These are phyloP conservation scores for Silene latifolia DNA, from an alignment of 148 eudicot genomes.

Conservation along the genomic window DNA sequence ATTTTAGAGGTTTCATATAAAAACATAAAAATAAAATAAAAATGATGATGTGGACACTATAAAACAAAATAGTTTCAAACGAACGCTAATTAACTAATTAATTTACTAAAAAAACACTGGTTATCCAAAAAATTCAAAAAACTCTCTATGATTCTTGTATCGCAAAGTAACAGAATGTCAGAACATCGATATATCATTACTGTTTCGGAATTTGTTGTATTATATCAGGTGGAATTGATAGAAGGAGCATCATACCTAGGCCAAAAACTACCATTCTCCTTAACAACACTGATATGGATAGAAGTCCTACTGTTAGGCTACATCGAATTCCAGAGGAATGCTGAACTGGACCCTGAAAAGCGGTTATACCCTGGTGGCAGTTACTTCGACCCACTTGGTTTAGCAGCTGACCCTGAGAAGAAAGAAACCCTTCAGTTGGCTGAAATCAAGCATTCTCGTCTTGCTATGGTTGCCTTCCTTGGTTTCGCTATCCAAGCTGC, in stretches of 20 bases:
- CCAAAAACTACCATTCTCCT: constrained; percentile 84
- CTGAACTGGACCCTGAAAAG: constrained; percentile 84
- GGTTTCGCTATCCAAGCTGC: constrained; percentile 94
- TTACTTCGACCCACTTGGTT: constrained; percentile 79
- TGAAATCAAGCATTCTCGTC: constrained; percentile 90
- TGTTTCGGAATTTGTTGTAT: too few species aligned
- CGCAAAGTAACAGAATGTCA: not conserved
- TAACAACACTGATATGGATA: constrained; percentile 74
- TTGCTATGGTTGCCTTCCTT: constrained; percentile 87
- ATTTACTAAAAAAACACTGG: too few species aligned
- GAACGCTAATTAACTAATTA: too few species aligned
- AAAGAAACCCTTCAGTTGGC: constrained; percentile 71
- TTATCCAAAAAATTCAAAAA: too few species aligned
- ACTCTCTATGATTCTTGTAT: not conserved
- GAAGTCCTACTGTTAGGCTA: constrained; percentile 76
- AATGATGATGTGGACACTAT: too few species aligned
- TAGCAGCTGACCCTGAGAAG: constrained; percentile 87
- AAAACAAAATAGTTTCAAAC: too few species aligned
- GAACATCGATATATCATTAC: too few species aligned
- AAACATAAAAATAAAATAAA: too few species aligned
- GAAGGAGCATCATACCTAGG: constrained; percentile 95
- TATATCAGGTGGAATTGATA: constrained; percentile 75
- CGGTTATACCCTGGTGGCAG: constrained; percentile 79
- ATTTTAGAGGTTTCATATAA: too few species aligned
- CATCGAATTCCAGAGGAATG: constrained; percentile 92